Conservation (phyloP, 257 asterid genomes). For the Craterostigma plantagineum region DNA sequence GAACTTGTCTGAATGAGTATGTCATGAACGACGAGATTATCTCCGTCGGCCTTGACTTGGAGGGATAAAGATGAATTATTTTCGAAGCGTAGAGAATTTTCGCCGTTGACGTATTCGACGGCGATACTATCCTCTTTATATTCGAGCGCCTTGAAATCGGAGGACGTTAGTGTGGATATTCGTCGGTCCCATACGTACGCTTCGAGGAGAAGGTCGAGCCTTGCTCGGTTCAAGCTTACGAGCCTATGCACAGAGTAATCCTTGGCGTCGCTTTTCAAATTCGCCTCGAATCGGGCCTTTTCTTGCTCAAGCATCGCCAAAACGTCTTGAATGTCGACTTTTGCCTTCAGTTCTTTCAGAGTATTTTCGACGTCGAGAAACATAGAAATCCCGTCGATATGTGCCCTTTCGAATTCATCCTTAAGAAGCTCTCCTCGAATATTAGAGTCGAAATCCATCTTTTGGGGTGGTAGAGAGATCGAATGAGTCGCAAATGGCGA, state of each 20-base stretch:
- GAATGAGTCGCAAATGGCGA: conserved; percentile 63
- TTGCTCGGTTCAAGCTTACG: conserved; percentile 45
- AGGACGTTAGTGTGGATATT: conserved; percentile 45
- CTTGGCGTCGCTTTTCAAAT: conserved; percentile 21
- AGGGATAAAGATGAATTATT: too few relatives aligned
- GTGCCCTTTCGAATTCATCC: conserved; percentile 57
- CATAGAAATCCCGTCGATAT: conserved; percentile 38
- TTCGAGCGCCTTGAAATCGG: conserved; percentile 19
- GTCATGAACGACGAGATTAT: too few relatives aligned
- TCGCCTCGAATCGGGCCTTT: conserved; percentile 60
- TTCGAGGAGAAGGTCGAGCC: conserved; percentile 55
- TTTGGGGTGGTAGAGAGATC: conserved; percentile 64
- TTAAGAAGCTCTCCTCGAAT: conserved; percentile 39
- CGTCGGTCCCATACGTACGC: conserved; percentile 77
- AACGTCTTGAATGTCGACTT: conserved; percentile 49
- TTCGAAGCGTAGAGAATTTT: too few relatives aligned
- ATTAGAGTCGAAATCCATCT: conserved; percentile 46
- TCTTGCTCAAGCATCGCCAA: conserved; percentile 61
- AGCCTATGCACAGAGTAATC: conserved; percentile 27
- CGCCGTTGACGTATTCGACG: too few relatives aligned
- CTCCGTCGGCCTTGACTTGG: too few relatives aligned
- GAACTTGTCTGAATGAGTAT: too few relatives aligned
- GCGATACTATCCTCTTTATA: conserved; percentile 8
- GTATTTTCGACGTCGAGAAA: conserved; percentile 52
- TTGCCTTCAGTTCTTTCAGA: conserved; percentile 40